A percentile compares a stretch with the other conserved stretches of the same genome.
Evolutionary conservation across 345 rosid species (phyloP).

Genomic region (Bruguiera gymnorhiza): DNA sequence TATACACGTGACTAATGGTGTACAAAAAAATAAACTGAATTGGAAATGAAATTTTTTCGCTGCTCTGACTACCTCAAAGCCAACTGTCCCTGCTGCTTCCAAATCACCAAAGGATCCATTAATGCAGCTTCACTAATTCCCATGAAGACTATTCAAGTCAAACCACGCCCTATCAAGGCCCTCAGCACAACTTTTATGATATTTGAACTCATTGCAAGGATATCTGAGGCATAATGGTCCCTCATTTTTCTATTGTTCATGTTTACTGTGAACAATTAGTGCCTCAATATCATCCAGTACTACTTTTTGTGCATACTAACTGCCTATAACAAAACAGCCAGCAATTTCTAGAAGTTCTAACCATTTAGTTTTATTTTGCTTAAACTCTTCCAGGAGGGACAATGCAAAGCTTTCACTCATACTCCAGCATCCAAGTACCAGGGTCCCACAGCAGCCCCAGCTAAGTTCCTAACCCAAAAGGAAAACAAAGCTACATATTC

Average conservation of each 20-base stretch:
- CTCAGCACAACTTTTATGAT: no score
- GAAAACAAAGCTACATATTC: slow-evolving; percentile 29
- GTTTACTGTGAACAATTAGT: background rate
- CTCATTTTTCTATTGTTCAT: background rate
- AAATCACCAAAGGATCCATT: no score
- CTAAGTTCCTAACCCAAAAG: slow-evolving; percentile 48
- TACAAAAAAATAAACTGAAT: no score
- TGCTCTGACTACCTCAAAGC: no score
- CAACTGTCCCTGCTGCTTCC: no score
- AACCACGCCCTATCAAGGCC: no score
- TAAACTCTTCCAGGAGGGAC: slow-evolving; percentile 61
- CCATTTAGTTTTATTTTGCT: slow-evolving; percentile 64
- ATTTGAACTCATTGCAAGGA: background rate
- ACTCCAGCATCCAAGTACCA: slow-evolving; percentile 48
- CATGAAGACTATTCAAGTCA: no score
- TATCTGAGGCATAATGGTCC: background rate
- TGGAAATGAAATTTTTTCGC: no score
- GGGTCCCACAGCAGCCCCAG: slow-evolving; percentile 48
- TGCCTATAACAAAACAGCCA: slow-evolving; percentile 15
- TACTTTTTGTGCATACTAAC: background rate
- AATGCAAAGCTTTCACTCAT: slow-evolving; percentile 53
- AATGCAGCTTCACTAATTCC: no score
- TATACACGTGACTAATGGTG: no score
- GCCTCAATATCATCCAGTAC: background rate
- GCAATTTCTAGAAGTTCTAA: slow-evolving; percentile 63